Evolutionary conservation across 148 eudicot species (phyloP), one percentile per base, ranked within the genome.

Genomic region (Fagopyrum homotropicum): DNA sequence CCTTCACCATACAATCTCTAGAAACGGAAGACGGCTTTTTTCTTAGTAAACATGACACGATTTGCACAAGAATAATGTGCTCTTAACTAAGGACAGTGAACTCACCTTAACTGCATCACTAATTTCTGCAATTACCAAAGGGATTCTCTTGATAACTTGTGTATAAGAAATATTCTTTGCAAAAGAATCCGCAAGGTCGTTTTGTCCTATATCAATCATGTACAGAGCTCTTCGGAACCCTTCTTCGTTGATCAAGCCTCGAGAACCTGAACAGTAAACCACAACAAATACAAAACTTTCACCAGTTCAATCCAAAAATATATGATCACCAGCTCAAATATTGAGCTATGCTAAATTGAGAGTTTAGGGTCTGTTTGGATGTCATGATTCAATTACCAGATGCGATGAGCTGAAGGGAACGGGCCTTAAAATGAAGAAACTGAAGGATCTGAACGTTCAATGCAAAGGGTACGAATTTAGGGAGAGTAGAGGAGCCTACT

Each of bases 171-270:
- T 81, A 77, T 92, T 90, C 76, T 87, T 86, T 44, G 88, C 52
- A 77, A 94, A 94, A 64, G 93, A 78, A 87, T 85, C 86, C 45
- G 93, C 82, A 35, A 94, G 81, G 80, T 94, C 97, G 72, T 94
- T 94, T 75, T 94, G 98, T 72, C 98, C 98, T 43, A 94, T 91
- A 77, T 94, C 98, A 77, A 94, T 86, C 87, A 89, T 89, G 86
- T 91, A 94, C 51, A 94, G 90, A 14, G 97, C 98, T 64, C 76
- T 70, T 7, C 75, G 74, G 76, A 91, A 90, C 29, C 85, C 90
- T 72, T 84, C 81, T 72, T 87, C 82, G 3, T 76, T 75, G 7
- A 89, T 76, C 72, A 75, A 75, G 52, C 81, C 76, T 78, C 76
- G 46, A 16, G 82, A 80, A 47, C 93, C 96, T 90, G 77, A 55